Evolutionary conservation across 768 basidiomycete species (phyloP).

Genomic region (Tremella yokohamensis): DNA sequence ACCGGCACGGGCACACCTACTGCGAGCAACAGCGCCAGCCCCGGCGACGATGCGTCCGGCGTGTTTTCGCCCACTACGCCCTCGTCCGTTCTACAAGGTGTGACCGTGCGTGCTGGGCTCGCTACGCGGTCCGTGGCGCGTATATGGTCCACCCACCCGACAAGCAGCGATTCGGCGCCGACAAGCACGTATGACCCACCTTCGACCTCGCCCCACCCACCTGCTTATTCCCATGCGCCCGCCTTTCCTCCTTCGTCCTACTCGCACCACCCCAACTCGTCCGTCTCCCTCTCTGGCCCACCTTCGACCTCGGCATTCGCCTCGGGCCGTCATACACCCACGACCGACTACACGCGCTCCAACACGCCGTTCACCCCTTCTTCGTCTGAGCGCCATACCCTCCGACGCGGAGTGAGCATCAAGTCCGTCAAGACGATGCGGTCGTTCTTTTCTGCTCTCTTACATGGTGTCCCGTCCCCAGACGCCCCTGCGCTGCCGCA

Average conservation of each 20-base stretch:
- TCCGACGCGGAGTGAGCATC: conserved; percentile 32
- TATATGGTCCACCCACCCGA: conserved; percentile 10
- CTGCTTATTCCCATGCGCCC: conserved; percentile 4
- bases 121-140: conserved; percentile 18
- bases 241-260: neutral
- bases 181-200: neutral
- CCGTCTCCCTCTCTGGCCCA: neutral
- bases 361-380: neutral
- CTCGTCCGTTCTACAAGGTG: neutral
- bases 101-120: conserved; percentile 1
- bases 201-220: neutral
- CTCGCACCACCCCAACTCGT: conserved; percentile 3
- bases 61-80: conserved; percentile 4
- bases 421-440: conserved; percentile 35
- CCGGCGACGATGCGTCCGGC: neutral
- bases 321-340: neutral
- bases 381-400: conserved; percentile 1
- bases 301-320: neutral
- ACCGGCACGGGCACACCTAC: no score
- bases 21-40: neutral
- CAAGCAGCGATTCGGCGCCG: conserved; percentile 1
- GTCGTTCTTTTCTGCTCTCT: conserved; percentile 37
- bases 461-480: conserved; percentile 11
- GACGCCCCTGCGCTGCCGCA: conserved; percentile 16
- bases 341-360: neutral